Evolutionary conservation across 23 red algal genomes (phyloP).

Genomic region (Pyropia yezoensis): DNA sequence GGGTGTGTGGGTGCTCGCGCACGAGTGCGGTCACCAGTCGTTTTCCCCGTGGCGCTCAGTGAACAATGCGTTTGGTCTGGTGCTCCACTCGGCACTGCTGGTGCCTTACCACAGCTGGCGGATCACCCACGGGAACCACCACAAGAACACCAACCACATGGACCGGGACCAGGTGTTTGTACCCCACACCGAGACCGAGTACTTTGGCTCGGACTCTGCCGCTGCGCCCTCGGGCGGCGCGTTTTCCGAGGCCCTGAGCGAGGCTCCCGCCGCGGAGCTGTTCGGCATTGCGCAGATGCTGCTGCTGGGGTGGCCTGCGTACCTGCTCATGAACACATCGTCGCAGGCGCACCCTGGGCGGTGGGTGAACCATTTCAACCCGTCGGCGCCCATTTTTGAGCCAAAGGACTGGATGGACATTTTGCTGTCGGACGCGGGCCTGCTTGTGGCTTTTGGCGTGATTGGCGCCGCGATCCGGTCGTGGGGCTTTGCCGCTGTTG

Average conservation of each 20-base stretch:
- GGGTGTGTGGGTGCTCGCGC: slow-evolving; percentile 88
- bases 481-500: slow-evolving; percentile 27
- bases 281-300: slow-evolving; percentile 62
- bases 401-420: slow-evolving; percentile 50
- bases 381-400: slow-evolving; percentile 48
- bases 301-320: slow-evolving; percentile 75
- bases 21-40: slow-evolving; percentile 90
- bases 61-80: slow-evolving; percentile 71
- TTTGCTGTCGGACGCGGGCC: slow-evolving; percentile 58
- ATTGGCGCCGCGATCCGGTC: slow-evolving; percentile 19
- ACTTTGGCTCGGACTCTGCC: slow-evolving; percentile 27
- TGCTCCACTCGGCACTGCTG: slow-evolving; percentile 70
- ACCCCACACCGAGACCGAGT: slow-evolving; percentile 26
- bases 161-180: slow-evolving; percentile 64
- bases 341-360: slow-evolving; percentile 33
- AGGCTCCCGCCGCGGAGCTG: slow-evolving; percentile 51
- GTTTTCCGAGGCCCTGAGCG: slow-evolving; percentile 31
- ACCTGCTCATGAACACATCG: slow-evolving; percentile 47
- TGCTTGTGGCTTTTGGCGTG: slow-evolving; percentile 29
- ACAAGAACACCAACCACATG: slow-evolving; percentile 82
- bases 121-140: slow-evolving; percentile 75
- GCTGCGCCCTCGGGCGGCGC: slow-evolving; percentile 13
- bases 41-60: slow-evolving; percentile 61
- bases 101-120: slow-evolving; percentile 90
- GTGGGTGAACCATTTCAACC: slow-evolving; percentile 71